Base-by-base conservation (phyloP, 2,329 filamentous ascomycete species). In the Tolypocladium pustulatum region DNA sequence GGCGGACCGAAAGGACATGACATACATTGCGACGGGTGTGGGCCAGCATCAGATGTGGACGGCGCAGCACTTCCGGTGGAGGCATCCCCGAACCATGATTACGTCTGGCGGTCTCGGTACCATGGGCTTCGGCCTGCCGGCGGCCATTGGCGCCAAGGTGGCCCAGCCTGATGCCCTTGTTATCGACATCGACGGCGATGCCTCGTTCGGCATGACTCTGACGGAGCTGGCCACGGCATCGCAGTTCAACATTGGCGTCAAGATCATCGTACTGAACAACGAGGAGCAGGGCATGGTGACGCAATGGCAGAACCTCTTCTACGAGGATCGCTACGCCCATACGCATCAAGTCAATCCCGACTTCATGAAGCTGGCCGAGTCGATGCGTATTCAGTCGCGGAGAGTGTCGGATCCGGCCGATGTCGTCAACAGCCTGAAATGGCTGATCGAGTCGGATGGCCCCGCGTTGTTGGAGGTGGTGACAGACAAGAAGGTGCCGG, bases 11-110 rank as follows among this genome's bases (percentile, higher is more conserved):
- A 96, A 96, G 75, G 80, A 94, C 55, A 81, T 87, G 65, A 96
- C 90, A 34, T 86, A 96, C 71, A 96, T 99, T 71, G 78, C 91
- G 2, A 97, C 93, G 2, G 94, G 93, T 75, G 94, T 97, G 12
- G 94, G 94, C 49, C 94, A 97, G 75, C 93, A 97, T 58, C 93
- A 99, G 75, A 97, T 97, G 94, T 97, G 93, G 94, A 83, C 90
- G 32, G 94, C 92, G 5, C 93, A 97, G 78, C 92, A 96, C 79
- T 97, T 91, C 85, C 85, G 91, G 68, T 97, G 94, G 93, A 84
- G 91, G 63, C 78, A 91, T 68, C 93, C 94, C 37, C 87, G 94
- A 65, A 90, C 89, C 62, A 95, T 97, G 89, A 89, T 99, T 76
- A 97, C 93, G 37, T 97, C 92, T 1, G 94, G 94, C 73, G 94